phyloP scores from a whole-genome alignment of 441 rosid genomes.

The Gossypium aridum region DNA sequence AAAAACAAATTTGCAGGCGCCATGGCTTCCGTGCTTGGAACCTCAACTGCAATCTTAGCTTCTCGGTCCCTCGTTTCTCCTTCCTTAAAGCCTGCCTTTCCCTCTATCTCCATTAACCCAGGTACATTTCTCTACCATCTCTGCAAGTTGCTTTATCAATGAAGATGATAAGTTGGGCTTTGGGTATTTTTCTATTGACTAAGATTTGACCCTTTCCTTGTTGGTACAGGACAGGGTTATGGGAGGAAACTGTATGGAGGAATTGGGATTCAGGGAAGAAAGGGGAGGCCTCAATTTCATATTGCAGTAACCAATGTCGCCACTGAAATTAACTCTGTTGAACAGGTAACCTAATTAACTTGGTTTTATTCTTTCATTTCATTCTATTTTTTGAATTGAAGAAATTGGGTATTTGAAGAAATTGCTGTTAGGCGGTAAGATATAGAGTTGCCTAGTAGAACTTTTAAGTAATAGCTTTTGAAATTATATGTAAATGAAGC shows the following conservation, averaged over 20 bases:
- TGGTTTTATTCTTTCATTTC: neutral
- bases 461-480: neutral
- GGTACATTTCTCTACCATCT: conserved; percentile 36
- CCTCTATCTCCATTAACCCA: conserved; percentile 36
- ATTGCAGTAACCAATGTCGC: conserved; percentile 66
- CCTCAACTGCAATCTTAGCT: conserved; percentile 50
- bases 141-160: neutral
- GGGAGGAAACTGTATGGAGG: conserved; percentile 46
- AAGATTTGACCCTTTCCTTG: neutral
- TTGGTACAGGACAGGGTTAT: conserved; percentile 41
- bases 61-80: conserved; percentile 42
- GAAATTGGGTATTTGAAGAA: conserved; percentile 6
- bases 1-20: neutral
- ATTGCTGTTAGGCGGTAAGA: neutral
- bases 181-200: neutral
- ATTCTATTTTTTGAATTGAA: neutral
- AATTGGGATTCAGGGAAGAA: conserved; percentile 41
- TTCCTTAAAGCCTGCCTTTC: conserved; percentile 32
- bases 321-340: conserved; percentile 62
- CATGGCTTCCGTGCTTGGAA: conserved; percentile 68
- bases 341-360: conserved; percentile 37
- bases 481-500: conserved; percentile 12
- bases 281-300: conserved; percentile 44
- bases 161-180: neutral
- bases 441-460: neutral